Evolutionary conservation across 495 filamentous ascomycete genomes (phyloP).

Genomic region (Aspergillus egyptiacus): DNA sequence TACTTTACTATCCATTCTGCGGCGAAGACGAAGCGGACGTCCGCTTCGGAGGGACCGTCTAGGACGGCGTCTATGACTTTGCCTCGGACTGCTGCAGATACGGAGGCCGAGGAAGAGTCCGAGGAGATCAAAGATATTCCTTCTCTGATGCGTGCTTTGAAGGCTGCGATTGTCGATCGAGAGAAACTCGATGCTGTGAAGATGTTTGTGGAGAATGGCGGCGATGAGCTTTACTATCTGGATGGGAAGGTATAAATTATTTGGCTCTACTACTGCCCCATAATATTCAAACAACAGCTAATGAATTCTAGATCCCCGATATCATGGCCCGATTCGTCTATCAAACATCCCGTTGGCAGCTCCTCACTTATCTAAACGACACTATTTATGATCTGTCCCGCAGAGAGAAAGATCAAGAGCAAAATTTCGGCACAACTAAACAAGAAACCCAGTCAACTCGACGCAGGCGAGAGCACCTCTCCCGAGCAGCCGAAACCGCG

Average conservation of each 20-base stretch:
- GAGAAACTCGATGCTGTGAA: slow-evolving; percentile 80
- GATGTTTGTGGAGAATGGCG: slow-evolving; percentile 71
- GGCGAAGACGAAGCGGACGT: slow-evolving; percentile 32
- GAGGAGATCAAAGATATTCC: slow-evolving; percentile 63
- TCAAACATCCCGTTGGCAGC: slow-evolving; percentile 74
- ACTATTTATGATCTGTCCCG: slow-evolving; percentile 46
- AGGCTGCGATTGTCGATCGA: slow-evolving; percentile 69
- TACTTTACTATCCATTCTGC: slow-evolving; percentile 77
- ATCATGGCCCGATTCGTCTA: slow-evolving; percentile 86
- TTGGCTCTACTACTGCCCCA: slow-evolving; percentile 10
- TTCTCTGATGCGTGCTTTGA: slow-evolving; percentile 57
- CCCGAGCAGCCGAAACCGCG: slow-evolving; percentile 30
- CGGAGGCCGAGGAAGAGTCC: slow-evolving; percentile 32
- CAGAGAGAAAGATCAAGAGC: slow-evolving; percentile 14
- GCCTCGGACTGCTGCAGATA: slow-evolving; percentile 25
- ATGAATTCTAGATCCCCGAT: slow-evolving; percentile 54
- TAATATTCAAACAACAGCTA: neutral
- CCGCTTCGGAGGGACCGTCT: slow-evolving; percentile 28
- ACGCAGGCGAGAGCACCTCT: slow-evolving; percentile 39
- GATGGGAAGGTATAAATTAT: slow-evolving; percentile 48
- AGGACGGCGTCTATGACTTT: slow-evolving; percentile 28
- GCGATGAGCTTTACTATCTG: slow-evolving; percentile 74
- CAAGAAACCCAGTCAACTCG: slow-evolving; percentile 27
- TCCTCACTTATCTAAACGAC: slow-evolving; percentile 61
- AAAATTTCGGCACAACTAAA: slow-evolving; percentile 17